A percentile compares a stretch with the other conserved stretches of the same genome.
These are phyloP conservation scores for Rhizoclosmatium hyalinum DNA, from an alignment of 371 early-diverging fungal genomes.

Conservation along the genomic window DNA sequence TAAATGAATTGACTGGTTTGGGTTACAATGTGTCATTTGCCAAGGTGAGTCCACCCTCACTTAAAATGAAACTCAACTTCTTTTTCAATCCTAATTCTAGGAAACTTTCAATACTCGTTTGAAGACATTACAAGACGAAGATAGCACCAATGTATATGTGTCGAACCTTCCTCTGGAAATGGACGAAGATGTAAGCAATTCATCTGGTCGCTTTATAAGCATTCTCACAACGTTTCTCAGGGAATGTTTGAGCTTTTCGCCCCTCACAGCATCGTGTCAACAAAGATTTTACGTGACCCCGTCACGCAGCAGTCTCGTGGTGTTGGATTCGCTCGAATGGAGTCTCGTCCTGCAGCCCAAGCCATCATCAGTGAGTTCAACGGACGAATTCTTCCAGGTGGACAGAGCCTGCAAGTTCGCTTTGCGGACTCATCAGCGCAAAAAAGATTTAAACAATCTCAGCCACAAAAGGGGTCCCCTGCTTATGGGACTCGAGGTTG, in stretches of 20 bases:
- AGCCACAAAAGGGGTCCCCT: slow-evolving; percentile 6
- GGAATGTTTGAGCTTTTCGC: slow-evolving; percentile 70
- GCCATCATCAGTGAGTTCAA: slow-evolving; percentile 75
- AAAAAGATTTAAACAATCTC: slow-evolving; percentile 69
- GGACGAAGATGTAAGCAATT: slow-evolving; percentile 67
- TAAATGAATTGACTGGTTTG: slow-evolving; percentile 68
- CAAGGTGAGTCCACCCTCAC: slow-evolving; percentile 47
- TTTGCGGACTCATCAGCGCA: slow-evolving; percentile 86
- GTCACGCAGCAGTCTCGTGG: slow-evolving; percentile 69
- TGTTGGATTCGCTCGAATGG: slow-evolving; percentile 85
- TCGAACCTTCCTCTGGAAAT: slow-evolving; percentile 83
- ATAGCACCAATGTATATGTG: slow-evolving; percentile 82
- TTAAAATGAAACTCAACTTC: neutral
- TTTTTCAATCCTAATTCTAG: slow-evolving; percentile 39
- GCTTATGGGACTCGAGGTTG: neutral
- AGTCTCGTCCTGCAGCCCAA: slow-evolving; percentile 72
- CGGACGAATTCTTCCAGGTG: slow-evolving; percentile 66
- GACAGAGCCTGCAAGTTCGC: slow-evolving; percentile 76
- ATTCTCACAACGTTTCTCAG: slow-evolving; percentile 34
- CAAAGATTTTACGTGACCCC: slow-evolving; percentile 74
- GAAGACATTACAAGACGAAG: slow-evolving; percentile 76
- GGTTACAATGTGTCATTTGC: slow-evolving; percentile 82
- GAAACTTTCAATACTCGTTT: slow-evolving; percentile 80
- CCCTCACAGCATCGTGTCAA: slow-evolving; percentile 72
- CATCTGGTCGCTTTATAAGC: neutral